phyloP scores from a whole-genome alignment of 352 stramenopile genomes.

The Globisporangium spinosum region DNA sequence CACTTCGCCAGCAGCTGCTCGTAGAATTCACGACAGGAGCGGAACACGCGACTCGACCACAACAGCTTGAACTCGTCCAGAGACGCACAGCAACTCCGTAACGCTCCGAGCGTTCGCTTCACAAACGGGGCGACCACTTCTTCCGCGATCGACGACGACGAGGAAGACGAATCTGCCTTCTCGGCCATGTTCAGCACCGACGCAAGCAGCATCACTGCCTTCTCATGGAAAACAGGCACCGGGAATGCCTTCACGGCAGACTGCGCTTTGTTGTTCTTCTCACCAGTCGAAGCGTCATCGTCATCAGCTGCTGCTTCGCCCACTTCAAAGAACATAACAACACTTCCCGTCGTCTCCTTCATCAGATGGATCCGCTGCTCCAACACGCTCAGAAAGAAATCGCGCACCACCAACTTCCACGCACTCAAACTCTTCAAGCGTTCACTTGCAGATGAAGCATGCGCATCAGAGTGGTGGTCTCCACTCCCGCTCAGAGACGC shows the following conservation, averaged over 20 bases:
- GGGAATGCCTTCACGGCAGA: conserved; percentile 43
- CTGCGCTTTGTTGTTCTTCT: conserved; percentile 18
- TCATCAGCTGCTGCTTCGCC: conserved; percentile 23
- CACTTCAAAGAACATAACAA: conserved; percentile 35
- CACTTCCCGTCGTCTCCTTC: conserved; percentile 26
- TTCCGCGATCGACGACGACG: conserved; percentile 15
- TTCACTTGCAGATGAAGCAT: conserved; percentile 28
- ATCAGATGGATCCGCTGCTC: conserved; percentile 26
- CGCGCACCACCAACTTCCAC: conserved; percentile 60
- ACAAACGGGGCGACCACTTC: conserved; percentile 37
- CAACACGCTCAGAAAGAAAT: conserved; percentile 55
- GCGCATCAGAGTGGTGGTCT: conserved; percentile 32
- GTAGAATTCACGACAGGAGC: conserved; percentile 51
- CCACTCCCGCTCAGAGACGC: conserved; percentile 28
- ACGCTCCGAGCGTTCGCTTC: conserved; percentile 39
- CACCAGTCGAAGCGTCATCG: conserved; percentile 13
- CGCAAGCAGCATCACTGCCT: conserved; percentile 49
- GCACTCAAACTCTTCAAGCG: conserved; percentile 37
- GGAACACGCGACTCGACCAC: conserved; percentile 55
- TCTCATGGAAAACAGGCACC: conserved; percentile 59
- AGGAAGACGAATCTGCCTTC: conserved; percentile 27
- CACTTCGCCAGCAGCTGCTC: conserved; percentile 54
- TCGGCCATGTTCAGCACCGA: conserved; percentile 41
- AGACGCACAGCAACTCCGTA: conserved; percentile 39
- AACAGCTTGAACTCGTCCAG: conserved; percentile 63